Conservation (phyloP, 495 filamentous ascomycete species). For the Aspergillus olivimuriae region DNA sequence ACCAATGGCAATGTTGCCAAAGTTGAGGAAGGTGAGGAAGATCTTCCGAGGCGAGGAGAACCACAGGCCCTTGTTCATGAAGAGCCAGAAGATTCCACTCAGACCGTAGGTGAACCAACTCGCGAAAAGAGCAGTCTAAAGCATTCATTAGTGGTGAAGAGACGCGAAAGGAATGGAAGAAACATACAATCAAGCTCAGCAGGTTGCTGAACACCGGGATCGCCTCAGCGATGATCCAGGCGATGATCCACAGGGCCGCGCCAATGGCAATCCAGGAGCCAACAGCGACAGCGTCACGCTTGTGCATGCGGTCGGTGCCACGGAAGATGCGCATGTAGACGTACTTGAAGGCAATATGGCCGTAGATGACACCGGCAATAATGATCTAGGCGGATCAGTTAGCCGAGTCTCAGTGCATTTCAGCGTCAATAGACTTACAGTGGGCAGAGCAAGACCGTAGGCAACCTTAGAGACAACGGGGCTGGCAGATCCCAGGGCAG, state of each 20-base stretch:
- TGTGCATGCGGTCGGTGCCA: constrained; percentile 55
- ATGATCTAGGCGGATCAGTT: constrained; percentile 32
- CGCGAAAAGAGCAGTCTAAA: constrained; percentile 36
- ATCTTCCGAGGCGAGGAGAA: constrained; percentile 26
- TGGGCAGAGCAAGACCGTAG: constrained; percentile 74
- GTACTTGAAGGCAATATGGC: constrained; percentile 55
- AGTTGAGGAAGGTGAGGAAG: constrained; percentile 26
- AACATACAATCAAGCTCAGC: constrained; percentile 46
- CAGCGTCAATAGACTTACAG: constrained; percentile 26
- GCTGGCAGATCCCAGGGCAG: constrained; percentile 65
- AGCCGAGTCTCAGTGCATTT: not conserved
- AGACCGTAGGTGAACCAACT: constrained; percentile 42
- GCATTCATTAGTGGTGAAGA: constrained; percentile 14
- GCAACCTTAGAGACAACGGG: constrained; percentile 58
- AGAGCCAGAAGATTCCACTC: constrained; percentile 39
- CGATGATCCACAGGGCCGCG: constrained; percentile 51
- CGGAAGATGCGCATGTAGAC: constrained; percentile 58
- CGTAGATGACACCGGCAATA: constrained; percentile 63
- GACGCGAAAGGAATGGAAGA: constrained; percentile 14
- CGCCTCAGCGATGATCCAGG: constrained; percentile 65
- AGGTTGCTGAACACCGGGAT: constrained; percentile 69
- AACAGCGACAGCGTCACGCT: constrained; percentile 43
- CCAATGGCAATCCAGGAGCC: constrained; percentile 55
- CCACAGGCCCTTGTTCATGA: constrained; percentile 29
- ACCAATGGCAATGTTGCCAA: constrained; percentile 25